These are phyloP conservation scores for Vitis hybrid DNA, from an alignment of 177 flowering plant genomes.

Conservation along the genomic window DNA sequence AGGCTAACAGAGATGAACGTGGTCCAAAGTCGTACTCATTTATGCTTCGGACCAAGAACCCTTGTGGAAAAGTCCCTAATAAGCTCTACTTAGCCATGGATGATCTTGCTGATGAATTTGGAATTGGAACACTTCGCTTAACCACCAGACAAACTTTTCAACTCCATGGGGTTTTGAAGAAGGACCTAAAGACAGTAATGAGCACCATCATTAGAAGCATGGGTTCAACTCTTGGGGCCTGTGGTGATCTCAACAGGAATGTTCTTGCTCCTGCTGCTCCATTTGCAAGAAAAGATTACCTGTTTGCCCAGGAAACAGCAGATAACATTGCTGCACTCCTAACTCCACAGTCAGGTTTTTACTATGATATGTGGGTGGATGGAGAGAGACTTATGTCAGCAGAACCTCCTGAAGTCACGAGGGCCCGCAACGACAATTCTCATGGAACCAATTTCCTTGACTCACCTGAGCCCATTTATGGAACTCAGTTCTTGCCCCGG, in stretches of 20 bases:
- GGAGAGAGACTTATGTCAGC: conserved; percentile 94
- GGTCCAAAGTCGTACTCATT: conserved; percentile 75
- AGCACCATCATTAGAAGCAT: conserved; percentile 75
- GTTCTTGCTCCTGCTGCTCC: conserved; percentile 99
- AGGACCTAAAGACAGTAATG: conserved; percentile 93
- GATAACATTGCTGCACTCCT: conserved; percentile 95
- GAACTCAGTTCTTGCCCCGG: conserved; percentile 95
- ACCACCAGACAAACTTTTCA: conserved; percentile 99
- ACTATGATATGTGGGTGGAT: conserved; percentile 98
- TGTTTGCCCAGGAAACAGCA: conserved; percentile 92
- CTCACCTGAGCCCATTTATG: conserved; percentile 97
- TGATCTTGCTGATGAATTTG: conserved; percentile 94
- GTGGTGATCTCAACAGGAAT: conserved; percentile 97
- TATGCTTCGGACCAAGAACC: conserved; percentile 98
- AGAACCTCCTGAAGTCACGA: conserved; percentile 86
- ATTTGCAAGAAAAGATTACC: conserved; percentile 69
- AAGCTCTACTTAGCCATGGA: conserved; percentile 91
- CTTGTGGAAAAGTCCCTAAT: conserved; percentile 94
- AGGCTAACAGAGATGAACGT: conserved; percentile 83
- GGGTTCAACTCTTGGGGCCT: conserved; percentile 99
- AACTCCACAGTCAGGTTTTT: conserved; percentile 94
- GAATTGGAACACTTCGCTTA: conserved; percentile 92
- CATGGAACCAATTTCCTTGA: conserved; percentile 94
- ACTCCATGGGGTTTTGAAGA: conserved; percentile 91
- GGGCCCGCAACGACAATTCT: conserved; percentile 95